Percentiles rank a stretch among this genome's conserved stretches.
Conservation (phyloP, 371 early-diverging fungal genomes). For the Mucor ambiguus region DNA sequence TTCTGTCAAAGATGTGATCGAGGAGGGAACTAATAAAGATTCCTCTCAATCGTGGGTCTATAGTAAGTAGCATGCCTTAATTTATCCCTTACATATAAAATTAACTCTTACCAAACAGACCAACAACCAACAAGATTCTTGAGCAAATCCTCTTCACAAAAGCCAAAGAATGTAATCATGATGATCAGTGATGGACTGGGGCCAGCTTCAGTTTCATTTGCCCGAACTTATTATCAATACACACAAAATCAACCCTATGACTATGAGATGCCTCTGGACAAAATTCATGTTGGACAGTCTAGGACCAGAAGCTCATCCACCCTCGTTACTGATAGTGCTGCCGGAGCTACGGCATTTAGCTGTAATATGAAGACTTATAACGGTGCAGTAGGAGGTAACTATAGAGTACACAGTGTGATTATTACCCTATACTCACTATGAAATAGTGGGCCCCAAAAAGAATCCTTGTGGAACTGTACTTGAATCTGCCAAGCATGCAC, state of each 20-base stretch:
- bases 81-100: neutral
- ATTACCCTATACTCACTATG: neutral
- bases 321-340: slow-evolving; percentile 93
- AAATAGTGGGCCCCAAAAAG: slow-evolving; percentile 56
- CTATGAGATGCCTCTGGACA: slow-evolving; percentile 70
- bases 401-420: neutral
- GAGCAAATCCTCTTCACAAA: neutral
- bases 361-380: slow-evolving; percentile 88
- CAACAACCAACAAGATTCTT: neutral
- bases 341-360: slow-evolving; percentile 94
- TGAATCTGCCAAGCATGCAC: slow-evolving; percentile 85
- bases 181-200: slow-evolving; percentile 96
- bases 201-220: slow-evolving; percentile 92
- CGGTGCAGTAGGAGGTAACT: slow-evolving; percentile 80
- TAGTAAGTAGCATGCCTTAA: neutral
- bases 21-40: neutral
- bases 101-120: neutral
- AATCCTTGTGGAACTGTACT: slow-evolving; percentile 90
- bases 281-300: slow-evolving; percentile 84
- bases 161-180: slow-evolving; percentile 78
- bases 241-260: slow-evolving; percentile 48
- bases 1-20: neutral
- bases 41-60: neutral
- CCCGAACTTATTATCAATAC: slow-evolving; percentile 74
- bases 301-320: slow-evolving; percentile 83